phyloP scores from a whole-genome alignment of 1,139 yeast genomes.

The Blastobotrys malaysiensis region DNA sequence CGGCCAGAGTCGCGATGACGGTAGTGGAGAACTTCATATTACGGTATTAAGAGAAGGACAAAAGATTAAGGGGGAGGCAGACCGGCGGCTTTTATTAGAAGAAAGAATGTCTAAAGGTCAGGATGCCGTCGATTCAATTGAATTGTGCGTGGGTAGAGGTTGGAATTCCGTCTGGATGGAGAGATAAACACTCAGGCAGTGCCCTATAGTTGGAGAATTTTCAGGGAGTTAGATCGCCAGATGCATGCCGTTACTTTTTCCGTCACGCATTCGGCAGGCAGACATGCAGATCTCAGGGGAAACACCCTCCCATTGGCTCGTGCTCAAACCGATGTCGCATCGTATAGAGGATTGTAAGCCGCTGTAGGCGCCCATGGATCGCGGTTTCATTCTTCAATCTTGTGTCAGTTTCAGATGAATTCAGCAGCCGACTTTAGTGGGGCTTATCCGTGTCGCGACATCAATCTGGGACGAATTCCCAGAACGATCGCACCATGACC shows the following conservation, averaged over 20 bases:
- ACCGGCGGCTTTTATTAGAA: background rate
- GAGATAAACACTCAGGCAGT: background rate
- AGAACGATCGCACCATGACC: background rate
- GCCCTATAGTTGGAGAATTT: background rate
- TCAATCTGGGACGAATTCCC: background rate
- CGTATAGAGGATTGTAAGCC: too few relatives aligned
- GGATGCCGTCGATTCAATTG: background rate
- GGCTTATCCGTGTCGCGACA: background rate
- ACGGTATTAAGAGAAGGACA: background rate
- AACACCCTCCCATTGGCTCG: background rate
- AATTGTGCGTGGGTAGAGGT: background rate
- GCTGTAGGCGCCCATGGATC: too few relatives aligned
- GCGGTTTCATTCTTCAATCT: background rate
- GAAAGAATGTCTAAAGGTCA: background rate
- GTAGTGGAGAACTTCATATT: background rate
- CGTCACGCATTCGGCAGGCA: background rate
- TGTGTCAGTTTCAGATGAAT: background rate
- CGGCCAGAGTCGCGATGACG: background rate
- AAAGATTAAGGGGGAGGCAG: background rate
- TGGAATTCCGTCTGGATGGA: background rate
- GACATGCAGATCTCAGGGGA: background rate
- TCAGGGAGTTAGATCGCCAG: conserved; percentile 1
- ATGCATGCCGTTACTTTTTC: background rate
- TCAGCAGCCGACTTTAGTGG: background rate
- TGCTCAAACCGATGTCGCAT: background rate